These are phyloP conservation scores for Boletus subparvulus DNA, from an alignment of 768 basidiomycete species.

Conservation along the genomic window DNA sequence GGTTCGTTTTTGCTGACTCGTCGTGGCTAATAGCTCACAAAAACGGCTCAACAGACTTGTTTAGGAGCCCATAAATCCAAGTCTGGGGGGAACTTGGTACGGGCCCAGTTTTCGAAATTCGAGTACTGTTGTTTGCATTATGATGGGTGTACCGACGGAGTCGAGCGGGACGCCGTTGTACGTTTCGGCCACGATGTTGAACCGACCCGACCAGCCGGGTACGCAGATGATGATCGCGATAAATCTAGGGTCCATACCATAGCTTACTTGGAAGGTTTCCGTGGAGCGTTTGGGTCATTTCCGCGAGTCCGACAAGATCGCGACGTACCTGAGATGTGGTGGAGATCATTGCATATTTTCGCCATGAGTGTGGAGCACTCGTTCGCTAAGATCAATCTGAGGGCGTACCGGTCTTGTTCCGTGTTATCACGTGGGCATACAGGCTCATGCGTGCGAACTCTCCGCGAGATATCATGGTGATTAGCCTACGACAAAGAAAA, in stretches of 20 bases:
- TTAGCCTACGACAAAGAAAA: neutral
- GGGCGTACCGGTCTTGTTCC: neutral
- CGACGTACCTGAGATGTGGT: neutral
- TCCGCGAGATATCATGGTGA: neutral
- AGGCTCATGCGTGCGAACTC: neutral
- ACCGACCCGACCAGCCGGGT: neutral
- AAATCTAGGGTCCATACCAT: neutral
- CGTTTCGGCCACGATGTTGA: neutral
- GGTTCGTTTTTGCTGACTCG: neutral
- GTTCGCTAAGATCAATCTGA: neutral
- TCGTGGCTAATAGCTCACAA: neutral
- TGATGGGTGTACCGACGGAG: neutral
- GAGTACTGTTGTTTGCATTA: neutral
- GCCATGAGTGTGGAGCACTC: neutral
- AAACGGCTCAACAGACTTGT: neutral
- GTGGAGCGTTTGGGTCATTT: neutral
- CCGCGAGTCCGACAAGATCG: neutral
- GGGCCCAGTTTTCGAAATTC: neutral
- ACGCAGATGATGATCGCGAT: conserved; percentile 2
- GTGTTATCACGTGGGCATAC: neutral
- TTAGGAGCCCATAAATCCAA: neutral
- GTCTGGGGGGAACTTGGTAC: neutral
- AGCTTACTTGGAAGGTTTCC: neutral
- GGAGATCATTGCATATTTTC: neutral
- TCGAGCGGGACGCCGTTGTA: conserved; percentile 1